These are phyloP conservation scores for Aspergillus neoniger DNA, from an alignment of 2,329 filamentous ascomycete genomes.

Conservation along the genomic window DNA sequence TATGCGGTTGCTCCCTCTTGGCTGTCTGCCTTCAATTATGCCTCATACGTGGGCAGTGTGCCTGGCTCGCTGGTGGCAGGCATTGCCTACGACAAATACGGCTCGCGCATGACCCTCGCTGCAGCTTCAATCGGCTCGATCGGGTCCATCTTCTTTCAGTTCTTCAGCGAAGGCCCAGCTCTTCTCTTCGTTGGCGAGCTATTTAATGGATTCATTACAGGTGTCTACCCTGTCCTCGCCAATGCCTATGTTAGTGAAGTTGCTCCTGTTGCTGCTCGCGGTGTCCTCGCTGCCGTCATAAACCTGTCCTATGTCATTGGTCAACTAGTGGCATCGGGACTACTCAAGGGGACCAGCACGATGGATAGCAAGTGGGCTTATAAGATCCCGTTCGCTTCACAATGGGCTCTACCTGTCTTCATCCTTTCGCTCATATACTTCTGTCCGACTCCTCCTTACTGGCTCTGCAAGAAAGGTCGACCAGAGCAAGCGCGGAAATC, in stretches of 20 bases:
- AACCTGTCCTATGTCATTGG: slow-evolving; percentile 48
- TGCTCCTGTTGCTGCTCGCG: slow-evolving; percentile 40
- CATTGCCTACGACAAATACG: background rate
- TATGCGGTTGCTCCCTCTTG: background rate
- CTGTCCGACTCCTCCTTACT: slow-evolving; percentile 52
- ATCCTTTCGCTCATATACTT: slow-evolving; percentile 45
- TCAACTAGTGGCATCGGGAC: slow-evolving; percentile 50
- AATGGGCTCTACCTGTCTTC: slow-evolving; percentile 53
- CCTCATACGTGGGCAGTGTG: background rate
- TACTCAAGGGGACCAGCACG: slow-evolving; percentile 46
- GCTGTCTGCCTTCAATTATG: background rate
- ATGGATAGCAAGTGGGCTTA: slow-evolving; percentile 51
- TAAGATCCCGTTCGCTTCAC: slow-evolving; percentile 51
- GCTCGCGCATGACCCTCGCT: background rate
- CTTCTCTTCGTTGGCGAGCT: slow-evolving; percentile 50
- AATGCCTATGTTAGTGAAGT: slow-evolving; percentile 47
- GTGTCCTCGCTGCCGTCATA: slow-evolving; percentile 44
- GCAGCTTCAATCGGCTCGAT: background rate
- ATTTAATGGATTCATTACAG: slow-evolving; percentile 51
- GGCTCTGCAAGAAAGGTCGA: slow-evolving; percentile 47
- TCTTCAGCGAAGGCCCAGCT: slow-evolving; percentile 48
- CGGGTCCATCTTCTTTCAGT: slow-evolving; percentile 47
- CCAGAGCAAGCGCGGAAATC: slow-evolving; percentile 45
- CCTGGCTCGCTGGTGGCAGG: background rate
- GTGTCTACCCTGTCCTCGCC: slow-evolving; percentile 48